phyloP scores from a whole-genome alignment of 1,284 basidiomycete genomes.

The Naganishia liquefaciens region DNA sequence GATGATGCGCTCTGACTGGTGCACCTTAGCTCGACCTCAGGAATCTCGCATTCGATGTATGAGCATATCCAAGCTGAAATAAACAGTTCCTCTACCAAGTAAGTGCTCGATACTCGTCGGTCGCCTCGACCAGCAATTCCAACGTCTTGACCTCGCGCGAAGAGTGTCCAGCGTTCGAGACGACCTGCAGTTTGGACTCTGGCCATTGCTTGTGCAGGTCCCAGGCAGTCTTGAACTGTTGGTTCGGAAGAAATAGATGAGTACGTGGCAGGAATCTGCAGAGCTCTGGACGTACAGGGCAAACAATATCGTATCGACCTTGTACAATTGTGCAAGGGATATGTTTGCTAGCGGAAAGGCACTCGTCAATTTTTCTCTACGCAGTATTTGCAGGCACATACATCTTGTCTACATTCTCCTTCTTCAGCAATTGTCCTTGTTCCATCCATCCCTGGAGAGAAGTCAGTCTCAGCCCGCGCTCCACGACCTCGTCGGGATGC shows the following conservation, averaged over 20 bases:
- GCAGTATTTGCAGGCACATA: constrained; percentile 48
- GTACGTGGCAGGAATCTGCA: no score
- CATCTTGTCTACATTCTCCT: constrained; percentile 88
- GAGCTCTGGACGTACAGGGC: constrained; percentile 52
- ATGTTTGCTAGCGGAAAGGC: constrained; percentile 62
- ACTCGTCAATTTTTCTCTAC: background rate
- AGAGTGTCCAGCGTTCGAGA: constrained; percentile 90
- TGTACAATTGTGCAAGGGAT: constrained; percentile 83
- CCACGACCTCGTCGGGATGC: background rate
- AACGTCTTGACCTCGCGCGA: constrained; percentile 74
- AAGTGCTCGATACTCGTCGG: constrained; percentile 40
- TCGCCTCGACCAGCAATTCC: constrained; percentile 63
- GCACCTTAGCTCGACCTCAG: no score
- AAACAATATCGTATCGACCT: constrained; percentile 62
- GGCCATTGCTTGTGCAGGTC: constrained; percentile 80
- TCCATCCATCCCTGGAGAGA: constrained; percentile 73
- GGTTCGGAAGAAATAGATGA: background rate
- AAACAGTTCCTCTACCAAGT: background rate
- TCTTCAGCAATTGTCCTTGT: constrained; percentile 81
- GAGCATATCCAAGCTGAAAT: background rate
- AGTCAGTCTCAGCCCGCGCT: background rate
- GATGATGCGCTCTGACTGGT: no score
- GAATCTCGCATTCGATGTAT: no score
- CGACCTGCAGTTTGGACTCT: constrained; percentile 72
- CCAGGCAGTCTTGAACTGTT: constrained; percentile 73